phyloP scores from a whole-genome alignment of 768 basidiomycete species.

The Lentinula detonsa region DNA sequence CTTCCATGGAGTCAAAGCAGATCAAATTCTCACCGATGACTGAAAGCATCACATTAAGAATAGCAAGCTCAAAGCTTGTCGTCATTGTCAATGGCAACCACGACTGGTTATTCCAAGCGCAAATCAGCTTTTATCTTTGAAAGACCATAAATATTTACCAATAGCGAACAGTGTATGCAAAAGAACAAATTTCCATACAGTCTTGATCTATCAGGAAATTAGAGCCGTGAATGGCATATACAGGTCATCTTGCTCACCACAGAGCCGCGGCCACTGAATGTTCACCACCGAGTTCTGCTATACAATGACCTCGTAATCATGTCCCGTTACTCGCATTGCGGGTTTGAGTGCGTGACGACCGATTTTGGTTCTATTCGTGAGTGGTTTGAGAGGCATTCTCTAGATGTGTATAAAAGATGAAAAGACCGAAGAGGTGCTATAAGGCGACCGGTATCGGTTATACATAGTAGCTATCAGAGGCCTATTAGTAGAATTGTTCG shows the following conservation, averaged over 20 bases:
- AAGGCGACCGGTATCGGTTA: no score
- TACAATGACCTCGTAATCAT: background rate
- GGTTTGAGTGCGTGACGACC: background rate
- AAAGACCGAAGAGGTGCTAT: background rate
- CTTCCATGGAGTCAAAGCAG: background rate
- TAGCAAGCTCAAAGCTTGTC: constrained; percentile 31
- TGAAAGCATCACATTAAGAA: constrained; percentile 54
- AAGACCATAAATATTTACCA: constrained; percentile 20
- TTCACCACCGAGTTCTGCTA: constrained; percentile 23
- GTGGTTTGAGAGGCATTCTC: background rate
- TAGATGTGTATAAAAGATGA: background rate
- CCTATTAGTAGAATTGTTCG: no score
- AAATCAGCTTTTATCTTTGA: background rate
- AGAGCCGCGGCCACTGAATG: constrained; percentile 36
- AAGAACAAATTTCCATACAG: constrained; percentile 64
- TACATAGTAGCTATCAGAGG: no score
- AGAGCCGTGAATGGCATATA: background rate
- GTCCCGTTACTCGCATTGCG: background rate
- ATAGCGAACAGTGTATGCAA: constrained; percentile 54
- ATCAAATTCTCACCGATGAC: constrained; percentile 40
- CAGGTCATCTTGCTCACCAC: constrained; percentile 21
- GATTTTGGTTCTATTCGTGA: background rate
- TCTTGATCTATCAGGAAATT: constrained; percentile 37
- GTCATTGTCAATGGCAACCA: constrained; percentile 37
- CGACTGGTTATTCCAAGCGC: constrained; percentile 20